Conservation (phyloP, 2,329 filamentous ascomycete genomes). For the Colletotrichum melonis region DNA sequence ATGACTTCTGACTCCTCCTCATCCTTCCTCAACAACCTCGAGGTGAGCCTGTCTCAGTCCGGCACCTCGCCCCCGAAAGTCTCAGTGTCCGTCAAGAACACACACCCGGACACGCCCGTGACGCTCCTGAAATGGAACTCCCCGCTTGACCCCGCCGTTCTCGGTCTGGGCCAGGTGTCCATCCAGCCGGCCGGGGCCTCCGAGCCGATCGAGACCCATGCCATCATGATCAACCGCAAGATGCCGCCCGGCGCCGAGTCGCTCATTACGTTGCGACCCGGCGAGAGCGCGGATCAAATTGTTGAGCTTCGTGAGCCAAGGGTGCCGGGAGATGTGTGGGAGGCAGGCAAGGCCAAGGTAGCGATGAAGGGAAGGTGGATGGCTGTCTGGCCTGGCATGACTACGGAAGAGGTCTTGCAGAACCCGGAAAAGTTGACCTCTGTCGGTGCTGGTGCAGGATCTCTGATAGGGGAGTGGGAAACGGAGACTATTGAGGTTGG, state of each 20-base stretch:
- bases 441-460: neutral
- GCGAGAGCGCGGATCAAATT: neutral
- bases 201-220: conserved; percentile 49
- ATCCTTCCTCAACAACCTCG: neutral
- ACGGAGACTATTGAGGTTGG: neutral
- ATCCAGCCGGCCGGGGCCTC: conserved; percentile 49
- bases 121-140: conserved; percentile 56
- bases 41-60: neutral
- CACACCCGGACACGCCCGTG: conserved; percentile 45
- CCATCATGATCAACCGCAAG: conserved; percentile 51
- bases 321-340: neutral
- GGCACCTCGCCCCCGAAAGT: conserved; percentile 33
- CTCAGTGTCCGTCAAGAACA: conserved; percentile 53
- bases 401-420: neutral
- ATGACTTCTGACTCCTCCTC: neutral
- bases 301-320: neutral
- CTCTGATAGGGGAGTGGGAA: neutral
- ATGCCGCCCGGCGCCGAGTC: conserved; percentile 54
- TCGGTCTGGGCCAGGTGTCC: conserved; percentile 53
- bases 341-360: neutral
- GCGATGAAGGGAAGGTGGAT: neutral
- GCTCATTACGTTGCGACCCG: conserved; percentile 43
- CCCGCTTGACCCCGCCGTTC: conserved; percentile 53
- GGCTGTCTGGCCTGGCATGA: neutral
- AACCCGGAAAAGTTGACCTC: neutral